phyloP scores from a whole-genome alignment of 768 basidiomycete species.

The Scleroderma bovista region DNA sequence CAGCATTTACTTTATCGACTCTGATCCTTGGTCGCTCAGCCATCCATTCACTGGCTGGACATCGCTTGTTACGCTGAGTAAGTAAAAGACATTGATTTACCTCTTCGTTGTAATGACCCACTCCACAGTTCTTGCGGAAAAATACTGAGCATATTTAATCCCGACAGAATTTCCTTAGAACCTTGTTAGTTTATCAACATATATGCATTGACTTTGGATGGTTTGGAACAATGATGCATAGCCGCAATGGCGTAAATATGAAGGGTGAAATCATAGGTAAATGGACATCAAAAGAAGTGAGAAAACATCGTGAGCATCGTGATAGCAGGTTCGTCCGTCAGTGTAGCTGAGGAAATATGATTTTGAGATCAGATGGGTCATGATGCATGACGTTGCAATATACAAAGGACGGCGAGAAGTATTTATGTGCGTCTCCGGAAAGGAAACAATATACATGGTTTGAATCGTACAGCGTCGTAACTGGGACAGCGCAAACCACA shows the following conservation, averaged over 20 bases:
- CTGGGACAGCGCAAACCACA: neutral
- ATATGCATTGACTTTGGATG: no score
- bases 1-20: neutral
- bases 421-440: neutral
- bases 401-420: neutral
- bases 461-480: neutral
- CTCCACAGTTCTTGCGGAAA: constrained; percentile 58
- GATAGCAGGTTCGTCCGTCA: neutral
- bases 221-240: no score
- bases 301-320: neutral
- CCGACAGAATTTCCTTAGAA: neutral
- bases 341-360: neutral
- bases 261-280: neutral
- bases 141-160: constrained; percentile 44
- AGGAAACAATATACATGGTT: neutral
- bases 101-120: constrained; percentile 3
- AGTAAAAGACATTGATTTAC: constrained; percentile 30
- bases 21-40: constrained; percentile 35
- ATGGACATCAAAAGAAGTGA: neutral
- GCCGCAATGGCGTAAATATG: neutral
- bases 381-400: no score
- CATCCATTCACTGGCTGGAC: constrained; percentile 99
- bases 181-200: neutral
- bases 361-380: neutral
- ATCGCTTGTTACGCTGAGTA: constrained; percentile 81